Evolutionary conservation across 768 basidiomycete species (phyloP).

Genomic region (Agaricus bisporus): DNA sequence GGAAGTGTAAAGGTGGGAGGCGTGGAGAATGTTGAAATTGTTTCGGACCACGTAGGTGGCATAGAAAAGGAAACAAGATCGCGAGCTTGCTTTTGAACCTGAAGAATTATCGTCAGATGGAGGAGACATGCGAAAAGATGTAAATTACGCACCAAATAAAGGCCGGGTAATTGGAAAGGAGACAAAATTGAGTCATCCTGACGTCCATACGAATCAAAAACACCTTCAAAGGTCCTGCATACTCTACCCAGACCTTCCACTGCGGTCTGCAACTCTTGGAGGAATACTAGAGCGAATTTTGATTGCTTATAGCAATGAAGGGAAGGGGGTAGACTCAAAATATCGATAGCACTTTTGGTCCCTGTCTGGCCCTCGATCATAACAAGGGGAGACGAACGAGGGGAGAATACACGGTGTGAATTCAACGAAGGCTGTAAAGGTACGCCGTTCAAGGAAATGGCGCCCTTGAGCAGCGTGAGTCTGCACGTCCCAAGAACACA

Average conservation of each 20-base stretch:
- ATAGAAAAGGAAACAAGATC: background rate
- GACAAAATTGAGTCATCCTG: too few species aligned
- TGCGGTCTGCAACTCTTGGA: conserved; percentile 54
- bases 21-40: conserved; percentile 30
- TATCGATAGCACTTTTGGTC: conserved; percentile 1
- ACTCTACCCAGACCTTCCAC: conserved; percentile 57
- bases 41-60: conserved; percentile 27
- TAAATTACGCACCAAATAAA: background rate
- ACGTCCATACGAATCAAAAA: background rate
- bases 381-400: conserved; percentile 75
- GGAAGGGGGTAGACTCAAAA: background rate
- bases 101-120: background rate
- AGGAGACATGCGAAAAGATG: too few species aligned
- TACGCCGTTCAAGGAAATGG: conserved; percentile 53
- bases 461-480: conserved; percentile 57
- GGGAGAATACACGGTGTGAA: conserved; percentile 61
- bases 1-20: conserved; percentile 14
- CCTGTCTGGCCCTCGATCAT: conserved; percentile 23
- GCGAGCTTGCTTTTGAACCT: background rate
- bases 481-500: conserved; percentile 64
- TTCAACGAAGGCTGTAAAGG: conserved; percentile 33
- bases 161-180: background rate
- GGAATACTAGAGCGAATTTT: conserved; percentile 35
- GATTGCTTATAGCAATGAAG: conserved; percentile 12
- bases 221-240: background rate